Base-by-base conservation (phyloP, 2,329 filamentous ascomycete genomes). In the Exophiala dermatitidis region DNA sequence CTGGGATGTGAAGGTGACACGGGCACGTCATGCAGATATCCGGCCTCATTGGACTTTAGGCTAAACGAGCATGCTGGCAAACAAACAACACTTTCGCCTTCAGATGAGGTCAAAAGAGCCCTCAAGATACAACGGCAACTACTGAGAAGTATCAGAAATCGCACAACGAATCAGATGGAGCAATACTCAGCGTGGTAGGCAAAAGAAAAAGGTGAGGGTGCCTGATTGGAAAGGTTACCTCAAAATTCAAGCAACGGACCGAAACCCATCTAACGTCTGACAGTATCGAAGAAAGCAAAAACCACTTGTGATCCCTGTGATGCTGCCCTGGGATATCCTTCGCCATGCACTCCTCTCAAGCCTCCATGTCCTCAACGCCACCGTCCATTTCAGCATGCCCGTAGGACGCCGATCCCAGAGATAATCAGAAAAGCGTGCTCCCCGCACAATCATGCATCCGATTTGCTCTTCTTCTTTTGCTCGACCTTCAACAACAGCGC, bases 401-500 rank as follows among this genome's bases (percentile, higher is more conserved):
- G 37, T 45, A 43, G 38, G 48, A 58, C 52, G 52, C 55, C 55
- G 52, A 38, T 19, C 46, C 38, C 26, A 44, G 32, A 31, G 49
- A 26, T 34, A 37, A 30, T 31, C 33, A 28, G 33, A 19, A 31
- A 48, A 41, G 37, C 33, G 36, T 43, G 10, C 7, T 34, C 12
- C 36, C 12, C 37, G 29, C 45, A 37, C 2, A 28, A 43, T 52
- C 44, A 58, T 42, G 48, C 54, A 33, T 69, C 71, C 31, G 67
- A 68, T 75, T 82, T 82, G 69, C 78, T 84, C 77, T 89, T 89
- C 86, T 95, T 95, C 86, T 95, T 95, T 76, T 95, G 88, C 75
- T 95, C 90, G 52, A 95, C 90, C 83, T 95, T 95, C 71, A 95
- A 81, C 65, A 98, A 79, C 64, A 98, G 78, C 9, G 93, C 93